Evolutionary conservation across 225 moss, liverwort and hornwort species (phyloP), one percentile per base, ranked within the genome.

Genomic region (Sphagnum tenellum): DNA sequence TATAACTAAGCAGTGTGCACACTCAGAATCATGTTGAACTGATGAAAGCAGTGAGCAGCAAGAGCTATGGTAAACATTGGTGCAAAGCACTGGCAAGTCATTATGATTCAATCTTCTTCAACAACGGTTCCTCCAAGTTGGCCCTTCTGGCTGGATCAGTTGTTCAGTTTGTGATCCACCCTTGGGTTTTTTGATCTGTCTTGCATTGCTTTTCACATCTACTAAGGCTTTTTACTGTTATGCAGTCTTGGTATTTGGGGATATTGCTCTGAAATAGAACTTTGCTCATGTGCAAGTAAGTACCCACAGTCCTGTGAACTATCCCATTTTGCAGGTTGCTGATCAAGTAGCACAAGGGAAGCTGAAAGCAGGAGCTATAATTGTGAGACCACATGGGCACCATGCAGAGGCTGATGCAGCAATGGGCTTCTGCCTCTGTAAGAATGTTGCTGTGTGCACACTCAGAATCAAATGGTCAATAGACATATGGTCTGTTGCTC

Each of bases 391-490:
- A 3, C 86, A 82, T 52, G 86, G 86, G 11, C 86, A 86, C 50
- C 82, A 86, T 67, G 86, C 86, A 7, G 86, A 86, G 73, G 70
- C 79, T 3, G 75, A 79, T 71, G 57, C 70, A 44, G 65, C 86
- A 4, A 86, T 82, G 82, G 86, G 86, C 2, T 86, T 82, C 64
- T 86, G 86, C 61, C 79, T 86, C 3, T 86, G 77, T 58, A 86
- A 86, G 54, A 86, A 82, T 56, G 82, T 86, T 1, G 86, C 86
- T 3, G 45, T 86, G n/a, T n/a, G n/a, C n/a, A n/a, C n/a, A n/a
- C n/a, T n/a, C n/a, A n/a, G n/a, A n/a, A n/a, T n/a, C n/a, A n/a
- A n/a, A n/a, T n/a, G n/a, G n/a, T n/a, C n/a, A n/a, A n/a, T n/a
- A n/a, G n/a, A n/a, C n/a, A n/a, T n/a, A n/a, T n/a, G n/a, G n/a